A percentile compares a stretch with the other conserved stretches of the same genome.
Evolutionary conservation across 306 rosid genomes (phyloP).

Genomic region (Vigna unguiculata): DNA sequence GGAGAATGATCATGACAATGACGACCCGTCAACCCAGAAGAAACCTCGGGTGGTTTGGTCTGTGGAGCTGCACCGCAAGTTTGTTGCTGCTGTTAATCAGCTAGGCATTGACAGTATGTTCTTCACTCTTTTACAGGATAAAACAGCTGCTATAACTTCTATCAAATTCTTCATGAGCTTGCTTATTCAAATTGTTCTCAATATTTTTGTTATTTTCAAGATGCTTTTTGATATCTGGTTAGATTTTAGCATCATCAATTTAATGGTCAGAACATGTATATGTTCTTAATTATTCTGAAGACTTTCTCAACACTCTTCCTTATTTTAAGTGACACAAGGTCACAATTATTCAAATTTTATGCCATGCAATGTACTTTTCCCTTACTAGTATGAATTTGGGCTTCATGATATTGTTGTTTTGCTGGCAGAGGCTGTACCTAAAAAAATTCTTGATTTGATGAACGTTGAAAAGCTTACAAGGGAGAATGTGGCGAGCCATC

Average conservation of each 20-base stretch:
- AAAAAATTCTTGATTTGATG: conserved; percentile 94
- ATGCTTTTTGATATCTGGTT: not conserved
- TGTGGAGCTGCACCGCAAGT: conserved; percentile 90
- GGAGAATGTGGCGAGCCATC: conserved; percentile 99
- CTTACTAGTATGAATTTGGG: not conserved
- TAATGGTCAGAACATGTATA: not conserved
- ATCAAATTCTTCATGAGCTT: not conserved
- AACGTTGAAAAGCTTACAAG: conserved; percentile 93
- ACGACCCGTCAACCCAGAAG: conserved; percentile 83
- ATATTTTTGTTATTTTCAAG: not conserved
- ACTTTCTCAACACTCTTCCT: conserved; percentile 27
- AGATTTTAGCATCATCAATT: not conserved
- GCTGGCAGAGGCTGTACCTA: conserved; percentile 94
- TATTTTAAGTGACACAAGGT: conserved; percentile 1
- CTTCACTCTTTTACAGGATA: conserved; percentile 36
- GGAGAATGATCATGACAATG: conserved; percentile 69
- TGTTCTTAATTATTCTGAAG: conserved; percentile 22
- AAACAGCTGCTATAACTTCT: conserved; percentile 19
- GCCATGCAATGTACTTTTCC: conserved; percentile 22
- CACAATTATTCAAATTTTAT: conserved; percentile 13
- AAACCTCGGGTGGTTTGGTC: conserved; percentile 99
- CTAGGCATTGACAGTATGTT: conserved; percentile 93
- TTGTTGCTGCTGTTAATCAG: conserved; percentile 91
- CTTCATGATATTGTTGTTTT: conserved; percentile 41
- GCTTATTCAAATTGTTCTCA: not conserved